A percentile compares a stretch with the other conserved stretches of the same genome.
Evolutionary conservation across 257 asterid species (phyloP).

Genomic region (Solanum sejunctum): DNA sequence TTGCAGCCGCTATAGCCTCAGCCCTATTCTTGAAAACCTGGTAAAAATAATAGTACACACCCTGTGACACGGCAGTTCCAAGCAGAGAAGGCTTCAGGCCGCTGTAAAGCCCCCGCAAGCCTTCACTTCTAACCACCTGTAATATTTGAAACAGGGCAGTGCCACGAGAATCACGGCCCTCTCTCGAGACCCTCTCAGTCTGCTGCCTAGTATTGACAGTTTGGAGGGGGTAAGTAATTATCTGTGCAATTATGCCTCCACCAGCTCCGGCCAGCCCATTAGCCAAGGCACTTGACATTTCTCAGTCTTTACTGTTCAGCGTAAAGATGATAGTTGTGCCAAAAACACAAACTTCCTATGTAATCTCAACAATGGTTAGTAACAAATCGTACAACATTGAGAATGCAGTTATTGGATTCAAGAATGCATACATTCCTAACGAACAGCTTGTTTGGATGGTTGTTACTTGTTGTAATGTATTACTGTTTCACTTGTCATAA

Average conservation of each 20-base stretch:
- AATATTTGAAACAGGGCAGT: conserved; percentile 47
- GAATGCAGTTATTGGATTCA: not conserved
- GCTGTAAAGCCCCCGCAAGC: conserved; percentile 83
- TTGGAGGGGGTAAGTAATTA: conserved; percentile 78
- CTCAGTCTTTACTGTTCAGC: not conserved
- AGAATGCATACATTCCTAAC: not conserved
- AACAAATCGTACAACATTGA: not conserved
- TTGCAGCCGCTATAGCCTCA: conserved; percentile 51
- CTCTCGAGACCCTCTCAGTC: conserved; percentile 71
- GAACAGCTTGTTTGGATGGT: not conserved
- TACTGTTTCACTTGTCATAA: not conserved
- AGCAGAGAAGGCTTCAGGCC: conserved; percentile 90
- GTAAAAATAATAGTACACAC: conserved; percentile 76
- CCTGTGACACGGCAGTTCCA: conserved; percentile 93
- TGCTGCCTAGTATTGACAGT: conserved; percentile 84
- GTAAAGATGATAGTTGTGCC: not conserved
- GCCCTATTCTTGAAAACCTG: conserved; percentile 91
- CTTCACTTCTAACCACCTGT: conserved; percentile 66
- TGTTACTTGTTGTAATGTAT: not conserved
- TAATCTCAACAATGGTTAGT: not conserved
- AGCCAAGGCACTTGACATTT: conserved; percentile 65
- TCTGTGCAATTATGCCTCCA: conserved; percentile 82
- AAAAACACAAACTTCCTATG: not conserved
- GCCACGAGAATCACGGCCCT: conserved; percentile 15
- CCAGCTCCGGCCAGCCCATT: conserved; percentile 91